Evolutionary conservation across 306 rosid species (phyloP).

Genomic region (Fragaria nilgerrensis): DNA sequence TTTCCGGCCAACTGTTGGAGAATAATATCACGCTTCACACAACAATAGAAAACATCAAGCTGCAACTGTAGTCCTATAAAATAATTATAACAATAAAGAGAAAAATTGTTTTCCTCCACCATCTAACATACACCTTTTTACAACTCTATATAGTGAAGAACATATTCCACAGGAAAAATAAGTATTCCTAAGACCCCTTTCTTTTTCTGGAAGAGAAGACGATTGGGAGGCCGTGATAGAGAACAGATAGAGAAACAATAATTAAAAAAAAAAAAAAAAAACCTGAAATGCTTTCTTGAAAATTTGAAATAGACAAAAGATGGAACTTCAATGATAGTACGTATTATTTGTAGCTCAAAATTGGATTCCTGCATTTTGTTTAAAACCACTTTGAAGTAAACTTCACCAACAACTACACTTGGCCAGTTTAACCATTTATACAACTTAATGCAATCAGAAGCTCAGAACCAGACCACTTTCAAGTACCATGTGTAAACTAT

Average conservation of each 20-base stretch:
- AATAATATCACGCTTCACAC: neutral
- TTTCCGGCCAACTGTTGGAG: neutral
- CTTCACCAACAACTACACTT: neutral
- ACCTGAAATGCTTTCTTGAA: neutral
- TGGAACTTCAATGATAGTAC: neutral
- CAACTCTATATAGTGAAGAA: slow-evolving; percentile 17
- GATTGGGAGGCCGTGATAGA: neutral
- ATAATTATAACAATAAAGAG: neutral
- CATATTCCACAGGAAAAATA: slow-evolving; percentile 4
- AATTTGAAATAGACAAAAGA: neutral
- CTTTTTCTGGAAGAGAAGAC: neutral
- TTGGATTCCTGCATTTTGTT: neutral
- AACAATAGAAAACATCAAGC: neutral
- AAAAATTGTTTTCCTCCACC: neutral
- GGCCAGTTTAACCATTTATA: neutral
- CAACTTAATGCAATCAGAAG: neutral
- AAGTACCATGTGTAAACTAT: neutral
- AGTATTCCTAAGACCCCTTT: neutral
- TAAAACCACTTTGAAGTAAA: neutral
- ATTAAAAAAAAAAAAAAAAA: neutral
- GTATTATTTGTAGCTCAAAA: neutral
- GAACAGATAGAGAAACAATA: neutral
- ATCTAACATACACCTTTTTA: neutral
- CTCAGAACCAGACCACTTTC: neutral
- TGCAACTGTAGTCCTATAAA: neutral